A percentile compares a stretch with the other conserved stretches of the same genome.
phyloP scores from a whole-genome alignment of 2,329 filamentous ascomycete species.

The Hymenoscyphus fructigenus region DNA sequence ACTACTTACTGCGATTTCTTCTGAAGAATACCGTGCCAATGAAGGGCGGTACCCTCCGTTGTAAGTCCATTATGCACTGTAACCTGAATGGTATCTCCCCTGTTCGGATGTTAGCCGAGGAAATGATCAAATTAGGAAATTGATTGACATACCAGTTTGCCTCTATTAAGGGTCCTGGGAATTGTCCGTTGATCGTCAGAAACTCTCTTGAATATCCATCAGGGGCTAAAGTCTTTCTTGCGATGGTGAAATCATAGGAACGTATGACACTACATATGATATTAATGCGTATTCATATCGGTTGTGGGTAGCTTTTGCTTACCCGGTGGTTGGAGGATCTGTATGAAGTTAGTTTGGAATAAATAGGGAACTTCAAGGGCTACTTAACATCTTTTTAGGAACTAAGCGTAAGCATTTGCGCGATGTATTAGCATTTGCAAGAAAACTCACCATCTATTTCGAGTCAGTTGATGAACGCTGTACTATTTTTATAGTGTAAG shows the following conservation, averaged over 20 bases:
- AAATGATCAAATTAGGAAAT: background rate
- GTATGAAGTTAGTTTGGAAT: background rate
- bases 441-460: constrained; percentile 16
- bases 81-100: constrained; percentile 51
- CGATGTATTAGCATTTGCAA: background rate
- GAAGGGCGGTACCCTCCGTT: constrained; percentile 38
- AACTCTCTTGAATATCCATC: constrained; percentile 53
- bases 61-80: constrained; percentile 68
- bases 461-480: background rate
- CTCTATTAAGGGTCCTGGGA: constrained; percentile 37
- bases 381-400: constrained; percentile 13
- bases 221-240: constrained; percentile 32
- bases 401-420: background rate
- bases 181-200: constrained; percentile 39
- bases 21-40: constrained; percentile 52
- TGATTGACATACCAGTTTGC: constrained; percentile 34
- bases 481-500: background rate
- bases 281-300: background rate
- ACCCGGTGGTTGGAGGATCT: constrained; percentile 20
- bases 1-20: constrained; percentile 29
- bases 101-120: background rate
- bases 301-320: background rate
- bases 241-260: constrained; percentile 34
- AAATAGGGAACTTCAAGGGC: background rate
- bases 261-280: constrained; percentile 36